Conservation (phyloP, 257 asterid species). For the Misopates orontium region DNA sequence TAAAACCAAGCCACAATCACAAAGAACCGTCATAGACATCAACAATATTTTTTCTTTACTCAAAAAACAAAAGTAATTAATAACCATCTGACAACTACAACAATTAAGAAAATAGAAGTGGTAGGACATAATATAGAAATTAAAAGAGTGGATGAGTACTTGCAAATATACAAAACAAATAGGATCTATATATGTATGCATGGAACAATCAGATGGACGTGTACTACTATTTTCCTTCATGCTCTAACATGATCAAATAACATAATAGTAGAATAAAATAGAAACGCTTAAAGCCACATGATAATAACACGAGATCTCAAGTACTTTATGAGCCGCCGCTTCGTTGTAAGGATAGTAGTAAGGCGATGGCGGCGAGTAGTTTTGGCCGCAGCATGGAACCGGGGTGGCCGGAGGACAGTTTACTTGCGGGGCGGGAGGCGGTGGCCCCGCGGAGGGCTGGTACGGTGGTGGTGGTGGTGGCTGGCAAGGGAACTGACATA, state of each 20-base stretch:
- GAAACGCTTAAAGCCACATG: conserved; percentile 14
- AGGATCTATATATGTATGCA: too few species aligned
- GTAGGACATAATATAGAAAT: too few species aligned
- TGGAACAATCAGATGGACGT: too few species aligned
- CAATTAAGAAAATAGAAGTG: too few species aligned
- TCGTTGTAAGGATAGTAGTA: conserved; percentile 37
- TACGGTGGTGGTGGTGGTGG: conserved; percentile 30
- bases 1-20: too few species aligned
- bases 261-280: not conserved
- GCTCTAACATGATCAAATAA: not conserved
- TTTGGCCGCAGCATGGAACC: conserved; percentile 34
- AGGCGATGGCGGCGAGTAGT: conserved; percentile 38
- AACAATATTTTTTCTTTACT: too few species aligned
- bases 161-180: too few species aligned
- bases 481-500: conserved; percentile 38
- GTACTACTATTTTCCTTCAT: not conserved
- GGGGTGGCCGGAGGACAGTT: conserved; percentile 47
- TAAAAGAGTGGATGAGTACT: too few species aligned
- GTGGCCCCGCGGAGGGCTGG: conserved; percentile 17
- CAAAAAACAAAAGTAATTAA: too few species aligned
- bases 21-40: too few species aligned
- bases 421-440: conserved; percentile 30
- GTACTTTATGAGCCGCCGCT: too few species aligned
- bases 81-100: too few species aligned
- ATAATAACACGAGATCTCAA: not conserved